Base-by-base conservation (phyloP, 495 filamentous ascomycete species). In the Penicillium paxilli region DNA sequence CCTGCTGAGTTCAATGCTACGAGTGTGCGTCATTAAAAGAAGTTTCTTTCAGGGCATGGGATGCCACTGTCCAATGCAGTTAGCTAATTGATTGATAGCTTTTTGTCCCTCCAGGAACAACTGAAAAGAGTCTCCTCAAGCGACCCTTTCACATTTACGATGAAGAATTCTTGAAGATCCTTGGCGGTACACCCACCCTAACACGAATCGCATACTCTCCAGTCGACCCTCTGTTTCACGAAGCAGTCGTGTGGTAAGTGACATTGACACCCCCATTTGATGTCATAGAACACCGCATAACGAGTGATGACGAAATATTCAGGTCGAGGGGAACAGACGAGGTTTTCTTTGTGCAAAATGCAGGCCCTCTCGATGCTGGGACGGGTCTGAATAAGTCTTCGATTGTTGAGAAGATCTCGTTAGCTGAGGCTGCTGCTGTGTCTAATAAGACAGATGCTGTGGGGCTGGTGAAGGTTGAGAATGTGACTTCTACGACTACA, bases 301-400 rank as follows among this genome's bases (percentile, higher is more conserved):
- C 20, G 21, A 4, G 23, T 3, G 9, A 20, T 16, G 4, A 32
- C 22, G 53, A 37, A n/a, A 26, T 24, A n/a, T n/a, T n/a, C n/a
- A 74, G 67, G 68, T 65, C 66, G 28, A 73, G 69, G 3, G 59
- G 63, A 32, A 78, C 69, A 1, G 76, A 82, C 30, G 79, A 82
- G 52, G 64, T 77, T 19, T 82, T 81, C 62, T 81, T 82, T 40
- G 76, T 70, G 12, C 78, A 82, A 50, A 80, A 74, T 49, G 79
- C 79, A 2, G 79, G 79, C 0, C 63, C 67, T 7, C 51, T 62
- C 10, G 70, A 69, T 19, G 65, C 77, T 6, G 72, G 76, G 19
- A 81, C 79, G 11, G 79, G 79, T 1, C 59, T 81, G 0, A 66
- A 76, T 23, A 82, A 79, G 58, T 82, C 79, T 1, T 71, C 75